These are phyloP conservation scores for Bimuria novae-zelandiae DNA, from an alignment of 2,329 filamentous ascomycete genomes.

Conservation along the genomic window DNA sequence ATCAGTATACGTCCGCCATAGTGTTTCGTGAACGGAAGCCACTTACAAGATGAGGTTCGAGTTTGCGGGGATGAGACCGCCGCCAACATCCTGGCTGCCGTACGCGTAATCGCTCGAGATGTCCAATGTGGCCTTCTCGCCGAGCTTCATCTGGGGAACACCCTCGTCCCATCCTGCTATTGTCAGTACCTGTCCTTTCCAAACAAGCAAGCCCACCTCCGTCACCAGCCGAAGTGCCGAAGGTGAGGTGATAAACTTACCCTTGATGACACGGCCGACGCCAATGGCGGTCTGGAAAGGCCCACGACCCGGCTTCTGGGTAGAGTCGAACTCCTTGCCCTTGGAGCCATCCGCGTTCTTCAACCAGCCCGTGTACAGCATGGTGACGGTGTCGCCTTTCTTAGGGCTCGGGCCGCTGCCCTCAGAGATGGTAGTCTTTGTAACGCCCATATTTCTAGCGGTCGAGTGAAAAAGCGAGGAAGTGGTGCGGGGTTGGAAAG, in stretches of 20 bases:
- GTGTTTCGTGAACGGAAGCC: background rate
- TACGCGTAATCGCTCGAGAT: conserved; percentile 69
- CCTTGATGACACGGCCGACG: conserved; percentile 81
- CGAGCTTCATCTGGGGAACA: conserved; percentile 74
- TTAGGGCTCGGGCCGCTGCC: conserved; percentile 34
- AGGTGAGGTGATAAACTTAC: conserved; percentile 52
- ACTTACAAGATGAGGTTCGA: conserved; percentile 81
- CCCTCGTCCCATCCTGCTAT: conserved; percentile 64
- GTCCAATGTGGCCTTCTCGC: conserved; percentile 83
- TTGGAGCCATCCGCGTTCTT: conserved; percentile 28
- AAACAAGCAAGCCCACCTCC: too few relatives aligned
- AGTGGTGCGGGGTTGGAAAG: background rate
- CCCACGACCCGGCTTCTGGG: conserved; percentile 65
- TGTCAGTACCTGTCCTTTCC: background rate
- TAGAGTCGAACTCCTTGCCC: conserved; percentile 73
- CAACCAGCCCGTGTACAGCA: conserved; percentile 41
- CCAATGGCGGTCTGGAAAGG: conserved; percentile 80
- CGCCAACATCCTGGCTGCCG: conserved; percentile 65
- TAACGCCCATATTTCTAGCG: conserved; percentile 33
- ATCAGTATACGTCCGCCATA: conserved; percentile 8
- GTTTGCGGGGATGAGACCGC: conserved; percentile 73
- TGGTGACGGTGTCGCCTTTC: conserved; percentile 36
- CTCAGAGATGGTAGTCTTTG: conserved; percentile 34
- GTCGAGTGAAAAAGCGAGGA: conserved; percentile 18
- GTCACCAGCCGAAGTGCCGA: background rate